Conservation (phyloP, 2,329 filamentous ascomycete species). For the Aschersonia sp. region DNA sequence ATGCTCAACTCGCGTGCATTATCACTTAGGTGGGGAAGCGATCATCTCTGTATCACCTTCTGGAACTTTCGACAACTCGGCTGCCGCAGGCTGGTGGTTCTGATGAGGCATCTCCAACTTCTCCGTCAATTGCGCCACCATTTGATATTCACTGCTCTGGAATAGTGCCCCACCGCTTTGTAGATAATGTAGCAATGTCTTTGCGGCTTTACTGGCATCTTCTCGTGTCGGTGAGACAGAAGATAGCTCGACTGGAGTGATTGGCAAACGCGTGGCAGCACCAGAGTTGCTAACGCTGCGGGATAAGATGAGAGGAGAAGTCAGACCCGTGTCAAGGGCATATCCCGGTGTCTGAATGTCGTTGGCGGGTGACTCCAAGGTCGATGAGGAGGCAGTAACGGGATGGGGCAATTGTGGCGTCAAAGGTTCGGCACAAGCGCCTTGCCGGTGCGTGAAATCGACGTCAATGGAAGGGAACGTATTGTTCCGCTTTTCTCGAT, state of each 20-base stretch:
- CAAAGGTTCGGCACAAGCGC: constrained; percentile 21
- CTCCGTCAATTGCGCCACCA: constrained; percentile 71
- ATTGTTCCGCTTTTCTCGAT: constrained; percentile 60
- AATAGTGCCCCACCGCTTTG: constrained; percentile 50
- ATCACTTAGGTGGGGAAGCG: constrained; percentile 10
- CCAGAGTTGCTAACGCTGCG: constrained; percentile 20
- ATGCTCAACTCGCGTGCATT: constrained; percentile 15
- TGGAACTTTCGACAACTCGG: constrained; percentile 38
- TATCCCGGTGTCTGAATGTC: constrained; percentile 28
- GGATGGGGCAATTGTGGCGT: constrained; percentile 35
- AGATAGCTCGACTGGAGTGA: constrained; percentile 32
- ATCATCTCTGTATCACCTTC: constrained; percentile 40
- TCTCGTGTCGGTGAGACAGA: constrained; percentile 64
- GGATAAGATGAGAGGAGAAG: constrained; percentile 19
- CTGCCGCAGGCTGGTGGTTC: constrained; percentile 20
- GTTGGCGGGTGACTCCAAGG: constrained; percentile 34
- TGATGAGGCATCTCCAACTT: constrained; percentile 60
- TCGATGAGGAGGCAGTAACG: constrained; percentile 34
- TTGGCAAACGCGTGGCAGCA: constrained; percentile 13
- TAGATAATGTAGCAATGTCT: constrained; percentile 72
- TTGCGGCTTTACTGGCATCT: constrained; percentile 69
- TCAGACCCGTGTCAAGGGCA: constrained; percentile 28
- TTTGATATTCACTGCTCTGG: constrained; percentile 64
- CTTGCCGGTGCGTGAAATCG: constrained; percentile 34
- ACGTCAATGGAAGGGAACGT: constrained; percentile 66